Evolutionary conservation across 2,329 filamentous ascomycete species (phyloP).

Genomic region (Claviceps lovelessii): DNA sequence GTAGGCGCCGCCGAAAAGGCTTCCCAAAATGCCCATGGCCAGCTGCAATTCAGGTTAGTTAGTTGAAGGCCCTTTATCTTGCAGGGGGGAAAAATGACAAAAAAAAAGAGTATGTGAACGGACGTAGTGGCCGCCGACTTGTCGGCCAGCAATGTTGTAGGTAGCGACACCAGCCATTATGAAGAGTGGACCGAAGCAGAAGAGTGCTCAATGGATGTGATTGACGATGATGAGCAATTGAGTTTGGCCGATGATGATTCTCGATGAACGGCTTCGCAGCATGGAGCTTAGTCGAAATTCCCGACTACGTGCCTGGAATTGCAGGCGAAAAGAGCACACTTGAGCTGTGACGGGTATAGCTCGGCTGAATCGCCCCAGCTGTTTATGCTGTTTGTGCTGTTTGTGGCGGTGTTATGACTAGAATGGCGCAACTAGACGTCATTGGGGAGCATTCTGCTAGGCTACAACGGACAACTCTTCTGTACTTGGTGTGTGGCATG

Average conservation of each 20-base stretch:
- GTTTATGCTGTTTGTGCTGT: background rate
- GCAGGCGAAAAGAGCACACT: constrained; percentile 12
- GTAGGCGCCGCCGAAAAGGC: constrained; percentile 36
- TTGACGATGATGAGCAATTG: background rate
- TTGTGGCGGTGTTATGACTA: background rate
- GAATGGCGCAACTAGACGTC: background rate
- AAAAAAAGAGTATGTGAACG: constrained; percentile 18
- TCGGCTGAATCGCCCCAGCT: constrained; percentile 9
- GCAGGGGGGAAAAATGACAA: background rate
- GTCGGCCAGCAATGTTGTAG: constrained; percentile 44
- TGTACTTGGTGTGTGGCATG: too few species aligned
- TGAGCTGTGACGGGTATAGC: constrained; percentile 14
- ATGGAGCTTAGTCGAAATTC: constrained; percentile 12
- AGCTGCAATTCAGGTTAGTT: constrained; percentile 26
- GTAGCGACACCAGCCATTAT: constrained; percentile 26
- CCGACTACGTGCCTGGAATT: constrained; percentile 18
- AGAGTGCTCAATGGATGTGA: constrained; percentile 7
- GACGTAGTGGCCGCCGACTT: constrained; percentile 48
- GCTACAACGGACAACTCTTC: too few species aligned
- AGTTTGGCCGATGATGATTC: constrained; percentile 11
- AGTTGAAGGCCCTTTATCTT: background rate
- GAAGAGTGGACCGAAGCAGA: constrained; percentile 10
- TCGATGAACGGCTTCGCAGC: constrained; percentile 7
- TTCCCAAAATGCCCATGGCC: constrained; percentile 40
- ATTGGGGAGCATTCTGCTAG: background rate